Evolutionary conservation across 2,329 filamentous ascomycete genomes (phyloP), one percentile per base, ranked within the genome.

Genomic region (Exophiala phaeomuriformis): DNA sequence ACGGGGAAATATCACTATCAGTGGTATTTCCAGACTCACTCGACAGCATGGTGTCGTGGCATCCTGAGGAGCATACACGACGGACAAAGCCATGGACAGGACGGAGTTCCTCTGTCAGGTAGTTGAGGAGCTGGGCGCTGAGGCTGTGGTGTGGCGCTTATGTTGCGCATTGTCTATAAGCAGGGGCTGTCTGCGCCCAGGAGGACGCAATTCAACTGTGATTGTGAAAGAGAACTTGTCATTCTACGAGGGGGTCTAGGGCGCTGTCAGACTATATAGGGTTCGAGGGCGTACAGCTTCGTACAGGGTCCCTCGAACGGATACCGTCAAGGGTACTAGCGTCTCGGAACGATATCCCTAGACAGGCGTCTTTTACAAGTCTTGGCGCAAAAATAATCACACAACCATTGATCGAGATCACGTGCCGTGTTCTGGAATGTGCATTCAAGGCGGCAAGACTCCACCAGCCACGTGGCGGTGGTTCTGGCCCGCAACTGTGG

Each of bases 21-120:
- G n/a, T n/a, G n/a, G n/a, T n/a, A n/a, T n/a, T n/a, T n/a, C n/a
- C n/a, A 27, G 36, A 37, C 46, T 37, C 19, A 48, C 46, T 48
- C 46, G 27, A 48, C 46, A n/a, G 46, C 46, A 19, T 28, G 5
- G 9, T 8, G 46, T 10, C 12, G 32, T 12, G 6, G 32, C 46
- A 48, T 48, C 46, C 7, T 37, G 4, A 6, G 46, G 30, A 10
- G 33, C 5, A 19, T 37, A 48, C 8, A 48, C 46, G 19, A 48
- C n/a, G 33, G 46, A 48, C 5, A 48, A 27, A n/a, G 32, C 46
- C 46, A 48, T 48, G n/a, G n/a, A n/a, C n/a, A n/a, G n/a, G n/a
- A n/a, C n/a, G n/a, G n/a, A n/a, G n/a, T n/a, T n/a, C n/a, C 37
- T 7, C 5, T 9, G 5, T 35, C 32, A 35, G 32, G 32, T 9